Base-by-base conservation (phyloP, 1,284 basidiomycete species). In the Leccinum subrobustum region DNA sequence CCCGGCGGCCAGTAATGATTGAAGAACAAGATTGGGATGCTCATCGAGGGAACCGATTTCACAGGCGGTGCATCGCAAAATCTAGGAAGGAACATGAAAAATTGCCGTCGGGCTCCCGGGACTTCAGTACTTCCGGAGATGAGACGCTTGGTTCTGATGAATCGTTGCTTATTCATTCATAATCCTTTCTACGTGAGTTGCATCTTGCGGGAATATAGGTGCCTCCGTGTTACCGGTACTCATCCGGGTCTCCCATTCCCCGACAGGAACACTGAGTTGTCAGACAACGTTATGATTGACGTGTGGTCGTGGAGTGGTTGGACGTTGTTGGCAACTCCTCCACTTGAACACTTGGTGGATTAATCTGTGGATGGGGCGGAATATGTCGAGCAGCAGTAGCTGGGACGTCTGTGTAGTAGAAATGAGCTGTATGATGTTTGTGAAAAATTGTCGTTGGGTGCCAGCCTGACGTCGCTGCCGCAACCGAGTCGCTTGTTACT, bases 1-100 rank as follows among this genome's bases (percentile, higher is more conserved):
- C 79, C 0, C 72, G 77, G 2, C 76, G 81, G 27, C 95, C 95
- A 0, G 80, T 92, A 58, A 88, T 95, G 81, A 80, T 97, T 12
- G 85, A 90, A 70, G 85, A 84, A 3, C 73, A 76, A 12, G 83
- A 88, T 63, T 92, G 91, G 87, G 79, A 82, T 0, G 74, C 71
- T 0, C 94, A 96, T 73, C 68, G 79, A 39, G 77, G 76, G 47
- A 88, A 86, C 25, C 85, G 84, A 54, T 60, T 75, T 5, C 93
- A 95, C 71, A 79, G 80, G 64, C 69, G 72, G 42, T 64, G 63
- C 27, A 47, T 60, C 27, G 60, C 61, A 8, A 74, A 63, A 57
- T 57, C 62, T 18, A 58, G 27, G 44, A 71, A 61, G 56, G 29
- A 18, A 52, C 48, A 55, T 33, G 60, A 60, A 47, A 54, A 31